A percentile compares a stretch with the other conserved stretches of the same genome.
Evolutionary conservation across 257 asterid species (phyloP).

Genomic region (Solanum commersonii): DNA sequence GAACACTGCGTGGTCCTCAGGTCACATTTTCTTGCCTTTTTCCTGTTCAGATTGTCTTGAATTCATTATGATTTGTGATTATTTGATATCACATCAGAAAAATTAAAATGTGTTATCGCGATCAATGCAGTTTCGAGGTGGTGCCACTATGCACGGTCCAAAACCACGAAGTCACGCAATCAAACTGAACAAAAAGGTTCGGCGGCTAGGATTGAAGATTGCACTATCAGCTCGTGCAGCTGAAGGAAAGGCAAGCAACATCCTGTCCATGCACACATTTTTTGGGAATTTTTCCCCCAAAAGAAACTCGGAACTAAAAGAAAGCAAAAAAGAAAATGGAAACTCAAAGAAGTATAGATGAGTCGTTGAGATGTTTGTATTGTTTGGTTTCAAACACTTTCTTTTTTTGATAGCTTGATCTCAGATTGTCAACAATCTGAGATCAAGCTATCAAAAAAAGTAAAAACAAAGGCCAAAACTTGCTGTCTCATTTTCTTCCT

Average conservation of each 20-base stretch:
- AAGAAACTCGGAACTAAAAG: background rate
- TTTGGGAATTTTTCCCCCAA: background rate
- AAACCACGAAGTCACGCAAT: constrained; percentile 94
- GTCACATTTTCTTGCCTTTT: constrained; percentile 17
- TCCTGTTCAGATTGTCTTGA: background rate
- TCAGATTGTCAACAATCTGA: background rate
- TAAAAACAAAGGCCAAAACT: background rate
- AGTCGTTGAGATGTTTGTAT: background rate
- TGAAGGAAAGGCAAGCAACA: constrained; percentile 83
- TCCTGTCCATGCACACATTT: background rate
- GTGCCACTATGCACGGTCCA: constrained; percentile 86
- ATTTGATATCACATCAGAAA: background rate
- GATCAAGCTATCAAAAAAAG: background rate
- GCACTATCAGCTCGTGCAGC: constrained; percentile 86
- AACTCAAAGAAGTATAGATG: background rate
- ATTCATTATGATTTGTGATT: background rate
- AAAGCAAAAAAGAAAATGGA: background rate
- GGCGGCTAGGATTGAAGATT: constrained; percentile 84
- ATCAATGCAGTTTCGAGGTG: constrained; percentile 75
- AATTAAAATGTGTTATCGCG: background rate
- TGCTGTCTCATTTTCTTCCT: background rate
- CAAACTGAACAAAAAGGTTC: constrained; percentile 84
- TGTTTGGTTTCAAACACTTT: background rate
- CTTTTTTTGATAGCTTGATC: too few species aligned
- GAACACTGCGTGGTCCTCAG: constrained; percentile 82